phyloP scores from a whole-genome alignment of 164 flowering plant genomes.

The Aristolochia contorta region DNA sequence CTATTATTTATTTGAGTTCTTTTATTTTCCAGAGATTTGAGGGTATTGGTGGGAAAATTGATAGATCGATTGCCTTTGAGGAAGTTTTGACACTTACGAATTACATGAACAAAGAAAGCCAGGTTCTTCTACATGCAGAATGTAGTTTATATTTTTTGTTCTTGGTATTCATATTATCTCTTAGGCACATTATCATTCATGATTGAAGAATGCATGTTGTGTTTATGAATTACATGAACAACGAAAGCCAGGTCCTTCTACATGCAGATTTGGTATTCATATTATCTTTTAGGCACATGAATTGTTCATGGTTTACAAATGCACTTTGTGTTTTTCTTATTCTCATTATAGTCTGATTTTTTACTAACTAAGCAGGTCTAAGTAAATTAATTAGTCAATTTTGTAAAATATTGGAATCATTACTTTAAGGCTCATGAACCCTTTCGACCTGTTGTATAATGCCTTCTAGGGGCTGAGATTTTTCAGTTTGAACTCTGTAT shows the following conservation, averaged over 20 bases:
- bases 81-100: slow-evolving; percentile 76
- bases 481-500: too few relatives aligned
- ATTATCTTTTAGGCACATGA: not conserved
- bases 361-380: too few relatives aligned
- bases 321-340: too few relatives aligned
- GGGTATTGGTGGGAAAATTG: slow-evolving; percentile 78
- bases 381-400: too few relatives aligned
- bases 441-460: too few relatives aligned
- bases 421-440: too few relatives aligned
- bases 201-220: too few relatives aligned
- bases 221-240: slow-evolving; percentile 66
- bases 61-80: slow-evolving; percentile 68
- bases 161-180: not conserved
- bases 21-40: slow-evolving; percentile 68
- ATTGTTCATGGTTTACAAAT: too few relatives aligned
- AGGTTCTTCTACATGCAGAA: slow-evolving; percentile 34
- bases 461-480: too few relatives aligned
- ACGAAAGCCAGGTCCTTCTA: slow-evolving; percentile 57
- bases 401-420: too few relatives aligned
- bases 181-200: not conserved
- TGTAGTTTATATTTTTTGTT: not conserved
- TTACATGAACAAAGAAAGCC: slow-evolving; percentile 75
- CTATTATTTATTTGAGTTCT: not conserved
- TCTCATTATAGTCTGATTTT: too few relatives aligned
- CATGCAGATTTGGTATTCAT: not conserved